A percentile compares a stretch with the other conserved stretches of the same genome.
Evolutionary conservation across 1,284 basidiomycete genomes (phyloP).

Genomic region (Ustilago esculenta): DNA sequence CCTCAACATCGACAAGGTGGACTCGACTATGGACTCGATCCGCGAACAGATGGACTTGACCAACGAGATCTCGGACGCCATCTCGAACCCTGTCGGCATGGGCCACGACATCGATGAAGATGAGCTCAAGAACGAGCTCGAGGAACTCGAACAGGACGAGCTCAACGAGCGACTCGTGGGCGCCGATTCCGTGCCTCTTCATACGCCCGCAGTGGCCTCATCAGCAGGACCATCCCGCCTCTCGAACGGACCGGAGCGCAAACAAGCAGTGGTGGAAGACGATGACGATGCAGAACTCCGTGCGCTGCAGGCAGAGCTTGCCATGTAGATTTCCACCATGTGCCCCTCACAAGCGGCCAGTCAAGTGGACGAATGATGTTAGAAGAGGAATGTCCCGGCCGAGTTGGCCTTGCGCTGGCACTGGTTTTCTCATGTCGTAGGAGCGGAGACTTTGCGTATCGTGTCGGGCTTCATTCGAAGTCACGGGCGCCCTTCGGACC

Average conservation of each 20-base stretch:
- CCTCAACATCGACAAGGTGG: conserved; percentile 89
- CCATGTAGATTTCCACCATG: conserved; percentile 48
- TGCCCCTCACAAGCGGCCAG: neutral
- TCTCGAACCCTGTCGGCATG: conserved; percentile 80
- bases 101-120: conserved; percentile 80
- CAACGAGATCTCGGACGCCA: conserved; percentile 93
- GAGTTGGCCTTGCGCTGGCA: no score
- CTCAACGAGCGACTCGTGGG: conserved; percentile 86
- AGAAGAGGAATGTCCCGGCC: no score
- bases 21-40: conserved; percentile 88
- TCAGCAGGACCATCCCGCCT: conserved; percentile 49
- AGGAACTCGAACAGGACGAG: conserved; percentile 89
- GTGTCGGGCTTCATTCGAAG: no score
- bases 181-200: conserved; percentile 89
- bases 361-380: no score
- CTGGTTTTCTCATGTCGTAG: no score
- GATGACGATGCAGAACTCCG: conserved; percentile 93
- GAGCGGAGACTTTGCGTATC: no score
- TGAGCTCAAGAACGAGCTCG: conserved; percentile 83
- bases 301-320: conserved; percentile 83
- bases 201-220: conserved; percentile 71
- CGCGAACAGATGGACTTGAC: conserved; percentile 93
- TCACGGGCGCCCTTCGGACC: no score
- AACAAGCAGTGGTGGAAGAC: conserved; percentile 76
- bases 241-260: conserved; percentile 65